Percentiles rank a stretch among this genome's conserved stretches.
Evolutionary conservation across 306 rosid genomes (phyloP).

Genomic region (Macrotyloma uniflorum): DNA sequence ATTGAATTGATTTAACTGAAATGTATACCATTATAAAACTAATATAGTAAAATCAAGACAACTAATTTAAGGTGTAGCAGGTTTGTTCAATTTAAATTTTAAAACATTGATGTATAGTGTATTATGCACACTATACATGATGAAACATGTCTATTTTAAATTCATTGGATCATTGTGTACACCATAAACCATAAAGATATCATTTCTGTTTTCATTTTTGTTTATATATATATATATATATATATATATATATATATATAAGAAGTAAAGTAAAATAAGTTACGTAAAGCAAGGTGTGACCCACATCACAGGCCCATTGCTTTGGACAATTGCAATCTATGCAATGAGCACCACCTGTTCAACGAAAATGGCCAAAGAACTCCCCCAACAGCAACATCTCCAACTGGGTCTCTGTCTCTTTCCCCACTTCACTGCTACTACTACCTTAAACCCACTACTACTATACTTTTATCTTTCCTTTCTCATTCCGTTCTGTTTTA

Average conservation of each 20-base stretch:
- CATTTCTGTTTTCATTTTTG: background rate
- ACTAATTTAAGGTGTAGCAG: background rate
- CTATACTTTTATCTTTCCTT: constrained; percentile 46
- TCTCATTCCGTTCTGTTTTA: constrained; percentile 50
- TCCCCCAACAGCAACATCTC: constrained; percentile 56
- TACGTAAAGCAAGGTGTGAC: constrained; percentile 56
- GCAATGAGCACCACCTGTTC: constrained; percentile 68
- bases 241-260: no score
- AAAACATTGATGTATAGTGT: background rate
- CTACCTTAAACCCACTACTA: constrained; percentile 55
- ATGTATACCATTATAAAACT: background rate
- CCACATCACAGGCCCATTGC: constrained; percentile 88
- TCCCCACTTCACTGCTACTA: constrained; percentile 48
- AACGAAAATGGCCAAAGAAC: constrained; percentile 72
- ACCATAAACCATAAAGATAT: background rate
- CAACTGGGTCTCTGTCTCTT: constrained; percentile 61
- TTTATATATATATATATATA: background rate
- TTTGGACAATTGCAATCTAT: constrained; percentile 88
- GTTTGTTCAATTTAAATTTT: background rate
- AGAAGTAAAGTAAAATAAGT: constrained; percentile 8
- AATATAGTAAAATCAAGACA: background rate
- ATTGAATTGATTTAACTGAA: background rate
- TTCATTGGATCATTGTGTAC: background rate
- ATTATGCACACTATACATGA: background rate
- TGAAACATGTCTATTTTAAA: background rate